Evolutionary conservation across 371 early-diverging fungal species (phyloP), one percentile per base, ranked within the genome.

Genomic region (Mucor sp.): DNA sequence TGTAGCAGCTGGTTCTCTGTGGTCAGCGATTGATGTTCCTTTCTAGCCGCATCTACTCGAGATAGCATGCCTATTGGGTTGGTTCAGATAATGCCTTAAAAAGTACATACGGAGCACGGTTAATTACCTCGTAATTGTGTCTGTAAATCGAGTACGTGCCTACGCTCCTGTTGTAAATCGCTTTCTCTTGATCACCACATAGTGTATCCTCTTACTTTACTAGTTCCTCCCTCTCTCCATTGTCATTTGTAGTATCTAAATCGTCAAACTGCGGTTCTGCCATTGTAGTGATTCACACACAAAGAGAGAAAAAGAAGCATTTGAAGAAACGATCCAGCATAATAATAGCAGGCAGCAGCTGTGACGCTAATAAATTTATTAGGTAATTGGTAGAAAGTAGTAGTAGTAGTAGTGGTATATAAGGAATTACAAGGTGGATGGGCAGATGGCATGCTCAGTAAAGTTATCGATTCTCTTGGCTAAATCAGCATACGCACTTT

Each of bases 1-100:
- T 84, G 84, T 30, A 84, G 58, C 70, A 84, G 71, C 41, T 84
- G 84, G 37, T 84, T 84, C 41, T 84, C 84, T 32, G 78, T 78
- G 50, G 74, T 50, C 17, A 84, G 63, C n/a, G 84, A 84, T 32
- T 81, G 68, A 62, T 84, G 80, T 27, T 84, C 84, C 43, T 74
- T 72, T 56, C 75, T 71, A 12, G 84, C 84, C 1, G 69, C 62
- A 48, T 84, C 84, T 25, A 84, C 82, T 43, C 80, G 71, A 21
- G 80, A 63, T 23, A 84, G 70, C 67, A 84, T 65, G 7, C 65
- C 84, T 84, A 33, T 28, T 35, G 2, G 23, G 21, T 41, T 17
- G 35, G 25, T 23, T 30, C 32, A 57, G 30, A 17, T 28, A 25
- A 55, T 6, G 17, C 30, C 0, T 33, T 28, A 4, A 8, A 32